Evolutionary conservation across 352 stramenopile genomes (phyloP).

Genomic region (Elongisporangium undulatum): DNA sequence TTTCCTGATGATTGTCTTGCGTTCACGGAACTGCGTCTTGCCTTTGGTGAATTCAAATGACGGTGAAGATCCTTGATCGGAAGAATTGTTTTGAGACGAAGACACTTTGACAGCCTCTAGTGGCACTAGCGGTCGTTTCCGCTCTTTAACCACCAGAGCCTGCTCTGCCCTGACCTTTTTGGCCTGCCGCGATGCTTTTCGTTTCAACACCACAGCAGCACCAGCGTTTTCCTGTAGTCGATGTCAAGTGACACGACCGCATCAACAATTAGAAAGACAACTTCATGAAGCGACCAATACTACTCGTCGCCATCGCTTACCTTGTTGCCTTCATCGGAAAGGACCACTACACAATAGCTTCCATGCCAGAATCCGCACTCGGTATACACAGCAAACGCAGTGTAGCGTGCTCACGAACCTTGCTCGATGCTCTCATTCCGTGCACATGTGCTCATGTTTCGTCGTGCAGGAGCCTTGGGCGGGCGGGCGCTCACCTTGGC

Average conservation of each 20-base stretch:
- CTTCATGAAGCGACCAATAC: not conserved
- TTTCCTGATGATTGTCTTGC: constrained; percentile 25
- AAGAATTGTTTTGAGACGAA: not conserved
- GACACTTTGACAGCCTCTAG: not conserved
- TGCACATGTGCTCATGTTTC: constrained; percentile 21
- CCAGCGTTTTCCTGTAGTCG: constrained; percentile 26
- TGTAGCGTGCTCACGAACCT: constrained; percentile 4
- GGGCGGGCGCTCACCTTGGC: constrained; percentile 1
- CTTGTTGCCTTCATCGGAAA: constrained; percentile 6
- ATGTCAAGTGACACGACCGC: not conserved
- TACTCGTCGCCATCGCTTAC: constrained; percentile 7
- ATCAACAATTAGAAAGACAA: not conserved
- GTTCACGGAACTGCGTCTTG: constrained; percentile 42
- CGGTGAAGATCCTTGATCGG: constrained; percentile 42
- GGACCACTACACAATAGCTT: not conserved
- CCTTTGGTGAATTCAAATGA: constrained; percentile 41
- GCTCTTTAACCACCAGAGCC: constrained; percentile 5
- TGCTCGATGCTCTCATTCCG: constrained; percentile 24
- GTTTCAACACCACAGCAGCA: constrained; percentile 7
- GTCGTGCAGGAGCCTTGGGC: constrained; percentile 2
- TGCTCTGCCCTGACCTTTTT: constrained; percentile 10
- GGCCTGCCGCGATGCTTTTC: constrained; percentile 10
- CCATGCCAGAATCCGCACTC: not conserved
- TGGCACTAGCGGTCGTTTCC: constrained; percentile 1
- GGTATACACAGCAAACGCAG: constrained; percentile 5